Evolutionary conservation across 129 eudicot genomes (phyloP), one percentile per base, ranked within the genome.

Genomic region (Artemisia argyi): DNA sequence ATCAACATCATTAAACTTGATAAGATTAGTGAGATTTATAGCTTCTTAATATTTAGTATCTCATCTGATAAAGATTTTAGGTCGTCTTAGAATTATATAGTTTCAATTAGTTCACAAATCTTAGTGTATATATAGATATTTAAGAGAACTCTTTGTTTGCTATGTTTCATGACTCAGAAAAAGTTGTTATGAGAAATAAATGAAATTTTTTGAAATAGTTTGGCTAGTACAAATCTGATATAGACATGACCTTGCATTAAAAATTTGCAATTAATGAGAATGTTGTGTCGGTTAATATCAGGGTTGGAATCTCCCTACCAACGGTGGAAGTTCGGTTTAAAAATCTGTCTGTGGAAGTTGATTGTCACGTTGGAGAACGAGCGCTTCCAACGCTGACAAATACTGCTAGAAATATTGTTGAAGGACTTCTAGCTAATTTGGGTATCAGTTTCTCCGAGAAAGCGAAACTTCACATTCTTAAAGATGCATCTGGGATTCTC

Each of bases 241-340:
- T 8, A 57, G 28, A 19, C 28, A 57, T 11, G 24, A 26, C 12
- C 24, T 9, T 15, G 62, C 54, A 39, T 7, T 39, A 39, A 39
- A 39, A 16, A 19, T 66, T 19, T 15, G 49, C 18, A 66, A 44
- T 24, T 66, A 65, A 16, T 57, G 68, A 9, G 11, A 20, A 1
- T 20, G 12, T n/a, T n/a, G 35, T 44, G 16, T 22, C 11, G 39
- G 35, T 18, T n/a, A 18, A 42, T 63, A n/a, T 44, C 57, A 85
- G 90, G 77, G 90, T 76, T 47, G 90, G 90, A 39, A 85, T 85
- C 22, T 65, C 77, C 7, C 76, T 85, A 18, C 90, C 90, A n/a
- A 82, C 87, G 0, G 78, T 85, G 0, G 84, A 85, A 50, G 78
- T 85, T 12, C 80, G 90, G 60, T 85, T 62, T 42, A 62, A 85